Evolutionary conservation across 2,329 filamentous ascomycete genomes (phyloP), one percentile per base, ranked within the genome.

Genomic region (Incumbomyces delicatus): DNA sequence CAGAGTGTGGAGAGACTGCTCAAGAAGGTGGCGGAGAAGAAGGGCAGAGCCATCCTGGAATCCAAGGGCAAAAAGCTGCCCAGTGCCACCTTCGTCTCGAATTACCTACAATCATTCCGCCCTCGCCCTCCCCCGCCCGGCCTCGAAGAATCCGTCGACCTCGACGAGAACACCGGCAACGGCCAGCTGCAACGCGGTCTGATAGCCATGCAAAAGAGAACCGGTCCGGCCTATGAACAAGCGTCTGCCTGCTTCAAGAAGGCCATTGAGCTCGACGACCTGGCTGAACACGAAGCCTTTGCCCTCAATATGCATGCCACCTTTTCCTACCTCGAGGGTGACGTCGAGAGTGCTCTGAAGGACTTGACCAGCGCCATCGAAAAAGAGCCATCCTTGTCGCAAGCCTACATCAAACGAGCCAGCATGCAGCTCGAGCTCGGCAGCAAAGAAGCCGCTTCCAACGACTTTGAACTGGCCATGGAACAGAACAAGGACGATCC

Each of bases 81-180:
- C 16, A 95, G 89, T 67, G 85, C 92, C 27, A 95, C 89, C 11
- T 98, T 96, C 59, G 89, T 98, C 56, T 87, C 88, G 63, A 98
- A 98, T 75, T 98, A 98, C 68, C 83, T 98, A 29, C 90, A 96
- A 71, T 96, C 90, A 72, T 98, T 98, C 84, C 85, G 92, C 50
- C 75, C 81, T 49, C 86, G 85, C 71, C 74, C 80, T 40, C 77
- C 87, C 1, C 90, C 92, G 3, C 79, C 75, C 51, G 90, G 87
- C 11, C 73, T 98, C 44, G 88, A 90, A 50, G 87, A 94, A 57
- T 76, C 80, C 6, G 80, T 74, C n/a, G 87, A 94, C 55, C 67
- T 95, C 41, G 69, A 79, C 35, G 80, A 89, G 57, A 80, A 83
- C 38, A 86, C 81, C 38, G 90, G 89, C 58, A 85, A 85, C 71